Percentiles rank a stretch among this genome's conserved stretches.
Evolutionary conservation across 345 rosid species (phyloP).

Genomic region (Syzygium grande): DNA sequence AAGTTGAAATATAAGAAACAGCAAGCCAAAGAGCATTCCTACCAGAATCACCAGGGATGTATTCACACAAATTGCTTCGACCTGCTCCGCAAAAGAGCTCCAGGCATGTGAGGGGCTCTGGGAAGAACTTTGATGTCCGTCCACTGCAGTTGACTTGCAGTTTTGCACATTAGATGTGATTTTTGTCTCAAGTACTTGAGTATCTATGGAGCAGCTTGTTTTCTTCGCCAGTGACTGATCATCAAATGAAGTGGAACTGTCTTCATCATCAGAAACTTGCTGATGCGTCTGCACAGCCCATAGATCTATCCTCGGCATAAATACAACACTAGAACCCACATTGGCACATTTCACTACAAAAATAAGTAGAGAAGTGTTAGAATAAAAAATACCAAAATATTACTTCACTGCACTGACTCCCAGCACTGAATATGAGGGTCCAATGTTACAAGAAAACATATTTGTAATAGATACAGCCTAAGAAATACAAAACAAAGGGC

Average conservation of each 20-base stretch:
- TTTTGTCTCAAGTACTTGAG: conserved; percentile 5
- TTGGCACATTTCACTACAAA: conserved; percentile 86
- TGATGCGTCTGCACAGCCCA: conserved; percentile 67
- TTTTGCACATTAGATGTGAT: conserved; percentile 8
- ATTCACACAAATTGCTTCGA: conserved; percentile 65
- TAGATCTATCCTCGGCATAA: conserved; percentile 92
- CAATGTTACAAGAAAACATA: not conserved
- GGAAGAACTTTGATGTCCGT: conserved; percentile 9
- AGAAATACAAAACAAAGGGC: not conserved
- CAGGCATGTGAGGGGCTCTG: conserved; percentile 57
- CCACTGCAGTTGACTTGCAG: conserved; percentile 16
- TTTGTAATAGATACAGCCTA: not conserved
- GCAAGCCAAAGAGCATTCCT: conserved; percentile 3
- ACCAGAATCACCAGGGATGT: conserved; percentile 87
- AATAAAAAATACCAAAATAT: not conserved
- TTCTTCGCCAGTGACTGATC: not conserved
- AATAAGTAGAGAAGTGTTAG: conserved; percentile 14
- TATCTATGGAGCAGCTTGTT: not conserved
- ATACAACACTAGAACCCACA: conserved; percentile 49
- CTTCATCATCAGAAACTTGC: conserved; percentile 16
- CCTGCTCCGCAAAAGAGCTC: conserved; percentile 85
- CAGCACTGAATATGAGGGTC: not conserved
- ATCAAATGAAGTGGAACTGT: conserved; percentile 10
- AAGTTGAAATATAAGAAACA: not conserved
- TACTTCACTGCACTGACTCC: not conserved